Conservation (phyloP, 2,329 filamentous ascomycete genomes). For the Teratosphaeria gauchensis region DNA sequence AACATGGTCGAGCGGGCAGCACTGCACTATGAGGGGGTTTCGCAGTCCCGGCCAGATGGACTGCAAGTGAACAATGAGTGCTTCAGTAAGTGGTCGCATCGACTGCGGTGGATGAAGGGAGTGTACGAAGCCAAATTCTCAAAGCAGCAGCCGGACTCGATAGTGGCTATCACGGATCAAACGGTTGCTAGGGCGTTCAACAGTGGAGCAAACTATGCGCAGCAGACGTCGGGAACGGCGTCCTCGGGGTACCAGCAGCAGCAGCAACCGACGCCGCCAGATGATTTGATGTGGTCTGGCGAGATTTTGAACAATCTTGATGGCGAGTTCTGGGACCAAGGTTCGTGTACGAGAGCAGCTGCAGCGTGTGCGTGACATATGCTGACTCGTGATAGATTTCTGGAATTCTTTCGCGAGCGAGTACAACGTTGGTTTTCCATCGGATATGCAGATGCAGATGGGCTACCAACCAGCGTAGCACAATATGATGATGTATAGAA, state of each 20-base stretch:
- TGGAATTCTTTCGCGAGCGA: slow-evolving; percentile 1
- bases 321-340: slow-evolving; percentile 8
- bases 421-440: not conserved
- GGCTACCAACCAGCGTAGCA: not conserved
- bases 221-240: not conserved
- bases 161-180: not conserved
- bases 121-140: slow-evolving; percentile 17
- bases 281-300: slow-evolving; percentile 12
- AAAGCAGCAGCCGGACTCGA: not conserved
- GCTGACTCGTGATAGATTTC: not conserved
- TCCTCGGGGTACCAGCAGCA: slow-evolving; percentile 5
- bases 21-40: slow-evolving; percentile 12
- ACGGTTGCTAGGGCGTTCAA: not conserved
- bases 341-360: slow-evolving; percentile 9
- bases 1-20: slow-evolving; percentile 14
- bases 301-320: slow-evolving; percentile 22
- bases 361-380: not conserved
- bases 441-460: not conserved
- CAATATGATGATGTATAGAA: not conserved
- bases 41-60: slow-evolving; percentile 13
- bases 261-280: slow-evolving; percentile 12
- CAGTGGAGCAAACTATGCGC: not conserved
- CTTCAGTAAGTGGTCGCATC: slow-evolving; percentile 21
- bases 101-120: slow-evolving; percentile 18
- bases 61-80: slow-evolving; percentile 18